Base-by-base conservation (phyloP, 768 basidiomycete species). In the Hericium alpestre region DNA sequence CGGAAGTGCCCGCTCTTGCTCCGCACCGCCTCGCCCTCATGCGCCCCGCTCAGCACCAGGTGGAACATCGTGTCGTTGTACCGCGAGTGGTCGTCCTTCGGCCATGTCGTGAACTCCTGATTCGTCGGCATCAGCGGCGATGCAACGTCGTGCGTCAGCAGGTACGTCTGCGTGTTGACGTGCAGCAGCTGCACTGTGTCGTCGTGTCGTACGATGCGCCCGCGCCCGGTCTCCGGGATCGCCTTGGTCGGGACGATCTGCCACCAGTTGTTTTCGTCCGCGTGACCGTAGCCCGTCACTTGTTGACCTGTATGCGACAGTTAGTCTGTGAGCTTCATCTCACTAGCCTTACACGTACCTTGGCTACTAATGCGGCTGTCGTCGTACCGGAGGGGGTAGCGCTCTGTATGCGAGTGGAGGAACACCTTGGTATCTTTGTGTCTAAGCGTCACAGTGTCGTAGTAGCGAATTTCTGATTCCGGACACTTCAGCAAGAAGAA, bases 41-140 rank as follows among this genome's bases (percentile, higher is more conserved):
- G 75, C 0, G 80, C 88, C 47, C 90, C 89, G 43, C 80, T 75
- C 39, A 99, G 75, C 7, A 79, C 69, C 12, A 99, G 64, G 61
- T 80, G 74, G 80, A 97, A 99, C 9, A 93, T 77, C 0, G 95
- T 97, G 58, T 99, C 94, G 59, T 91, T 90, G 67, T 87, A 79
- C 52, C 88, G 79, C 8, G 79, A 75, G 56, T 82, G 73, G 61
- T 95, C 90, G 59, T 90, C 86, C 65, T 82, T 86, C 4, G 85
- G 69, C 82, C 85, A 87, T 0, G 96, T 98, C 6, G 96, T 99
- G 71, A 98, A 93, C 70, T 99, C 96, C 67, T 97, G 93, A 69
- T 98, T 98, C 51, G 96, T 99, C 15, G 96, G 86, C 87, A 92
- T 94, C 51, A 93, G 80, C 4, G 96, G 90, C 1, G 92, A 96